These are phyloP conservation scores for Hymenoscyphus fructigenus DNA, from an alignment of 2,329 filamentous ascomycete genomes.

Conservation along the genomic window DNA sequence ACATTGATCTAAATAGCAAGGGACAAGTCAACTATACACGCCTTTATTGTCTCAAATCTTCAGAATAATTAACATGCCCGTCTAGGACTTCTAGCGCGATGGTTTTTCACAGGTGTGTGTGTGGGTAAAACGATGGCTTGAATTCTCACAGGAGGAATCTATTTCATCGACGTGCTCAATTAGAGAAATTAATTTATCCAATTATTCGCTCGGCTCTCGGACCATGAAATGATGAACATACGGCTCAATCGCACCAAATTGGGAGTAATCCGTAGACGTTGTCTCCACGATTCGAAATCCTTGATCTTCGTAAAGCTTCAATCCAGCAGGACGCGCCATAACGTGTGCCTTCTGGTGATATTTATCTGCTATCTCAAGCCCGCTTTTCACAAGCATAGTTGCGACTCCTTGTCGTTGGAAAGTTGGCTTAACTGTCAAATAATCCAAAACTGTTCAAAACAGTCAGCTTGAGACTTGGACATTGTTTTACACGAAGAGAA, in stretches of 20 bases:
- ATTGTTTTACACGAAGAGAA: not conserved
- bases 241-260: not conserved
- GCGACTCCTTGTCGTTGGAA: not conserved
- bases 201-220: not conserved
- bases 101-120: too few relatives aligned
- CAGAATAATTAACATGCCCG: too few relatives aligned
- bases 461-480: not conserved
- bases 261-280: not conserved
- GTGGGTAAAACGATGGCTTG: too few relatives aligned
- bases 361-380: not conserved
- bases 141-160: too few relatives aligned
- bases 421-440: not conserved
- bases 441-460: not conserved
- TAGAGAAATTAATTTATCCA: too few relatives aligned
- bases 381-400: not conserved
- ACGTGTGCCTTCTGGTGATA: not conserved
- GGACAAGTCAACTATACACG: too few relatives aligned
- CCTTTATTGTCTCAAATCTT: too few relatives aligned
- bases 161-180: too few relatives aligned
- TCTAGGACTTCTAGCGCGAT: too few relatives aligned
- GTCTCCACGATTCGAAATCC: not conserved
- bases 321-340: not conserved
- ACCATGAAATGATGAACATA: constrained; percentile 2
- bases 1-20: too few relatives aligned
- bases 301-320: constrained; percentile 4